phyloP scores from a whole-genome alignment of 306 rosid genomes.

The Coriaria nepalensis region DNA sequence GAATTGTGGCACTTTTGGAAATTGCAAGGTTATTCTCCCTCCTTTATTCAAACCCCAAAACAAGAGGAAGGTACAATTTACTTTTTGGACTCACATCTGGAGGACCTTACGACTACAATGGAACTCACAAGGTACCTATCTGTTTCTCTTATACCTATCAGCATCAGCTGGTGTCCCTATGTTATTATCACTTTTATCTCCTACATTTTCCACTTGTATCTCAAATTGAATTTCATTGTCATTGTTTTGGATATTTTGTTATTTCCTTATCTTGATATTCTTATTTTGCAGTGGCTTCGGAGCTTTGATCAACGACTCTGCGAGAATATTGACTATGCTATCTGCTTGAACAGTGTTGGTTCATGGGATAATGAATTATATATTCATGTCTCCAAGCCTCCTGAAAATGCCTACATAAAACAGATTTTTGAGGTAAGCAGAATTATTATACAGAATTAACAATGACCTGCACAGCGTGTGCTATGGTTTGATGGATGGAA shows the following conservation, averaged over 20 bases:
- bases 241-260: slow-evolving; percentile 3
- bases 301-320: slow-evolving; percentile 92
- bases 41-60: slow-evolving; percentile 88
- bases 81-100: slow-evolving; percentile 94
- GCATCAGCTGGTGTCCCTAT: slow-evolving; percentile 9
- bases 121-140: slow-evolving; percentile 70
- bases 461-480: slow-evolving; percentile 8
- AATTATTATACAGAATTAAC: slow-evolving; percentile 10
- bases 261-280: slow-evolving; percentile 13
- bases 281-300: slow-evolving; percentile 72
- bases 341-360: slow-evolving; percentile 87
- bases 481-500: slow-evolving; percentile 11
- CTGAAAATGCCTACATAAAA: slow-evolving; percentile 83
- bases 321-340: slow-evolving; percentile 89
- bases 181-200: slow-evolving; percentile 5
- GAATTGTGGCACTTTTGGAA: slow-evolving; percentile 91
- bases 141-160: slow-evolving; percentile 2
- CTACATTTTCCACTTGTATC: too few relatives aligned
- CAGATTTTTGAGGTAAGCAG: slow-evolving; percentile 73
- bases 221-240: neutral
- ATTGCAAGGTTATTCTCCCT: slow-evolving; percentile 91
- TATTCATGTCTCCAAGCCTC: slow-evolving; percentile 97
- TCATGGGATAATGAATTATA: slow-evolving; percentile 87
- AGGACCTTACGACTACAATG: slow-evolving; percentile 96
- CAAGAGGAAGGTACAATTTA: slow-evolving; percentile 89